Evolutionary conservation across 495 filamentous ascomycete species (phyloP), one percentile per base, ranked within the genome.

Genomic region (Aspergillus indologenus): DNA sequence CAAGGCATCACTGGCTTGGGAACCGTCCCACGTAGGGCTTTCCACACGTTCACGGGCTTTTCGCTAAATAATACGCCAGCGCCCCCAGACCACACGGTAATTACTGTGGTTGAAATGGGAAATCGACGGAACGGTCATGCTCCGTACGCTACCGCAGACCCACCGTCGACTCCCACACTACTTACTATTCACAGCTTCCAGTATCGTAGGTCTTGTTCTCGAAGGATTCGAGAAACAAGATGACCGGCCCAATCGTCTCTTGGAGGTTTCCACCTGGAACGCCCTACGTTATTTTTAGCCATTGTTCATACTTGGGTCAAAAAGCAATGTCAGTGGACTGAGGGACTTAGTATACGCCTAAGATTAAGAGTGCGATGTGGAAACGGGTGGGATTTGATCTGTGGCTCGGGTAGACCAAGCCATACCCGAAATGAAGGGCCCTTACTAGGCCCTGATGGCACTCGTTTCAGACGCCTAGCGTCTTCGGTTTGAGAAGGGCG

Each of bases 141-240:
- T 4, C 34, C 34, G 34, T 40, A 40, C 12, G 34, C 45, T 45
- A 18, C 49, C 42, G 22, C 22, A 51, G 49, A 24, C 46, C 45
- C 52, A 44, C 48, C 22, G 34, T 40, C 43, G 45, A 34, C 5
- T 22, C 14, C 26, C 45, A 45, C 29, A 22, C 55, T 42, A 31
- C 51, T 31, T 42, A n/a, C 17, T 5, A 20, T 31, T 29, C 47
- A 42, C 22, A 24, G 46, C n/a, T 53, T 46, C 53, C 43, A 54
- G 40, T 53, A 47, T 47, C 21, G 29, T 54, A 45, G 52, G 26
- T 40, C 50, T 56, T 57, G 45, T 60, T 56, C 47, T 66, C 61
- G 66, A 69, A 69, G 64, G 56, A 59, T 66, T 69, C 66, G 55
- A 62, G 66, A 69, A 66, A 61, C 58, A 47, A 50, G 24, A 57